A percentile compares a stretch with the other conserved stretches of the same genome.
These are phyloP conservation scores for Sedum album DNA, from an alignment of 164 flowering plant species.

Conservation along the genomic window DNA sequence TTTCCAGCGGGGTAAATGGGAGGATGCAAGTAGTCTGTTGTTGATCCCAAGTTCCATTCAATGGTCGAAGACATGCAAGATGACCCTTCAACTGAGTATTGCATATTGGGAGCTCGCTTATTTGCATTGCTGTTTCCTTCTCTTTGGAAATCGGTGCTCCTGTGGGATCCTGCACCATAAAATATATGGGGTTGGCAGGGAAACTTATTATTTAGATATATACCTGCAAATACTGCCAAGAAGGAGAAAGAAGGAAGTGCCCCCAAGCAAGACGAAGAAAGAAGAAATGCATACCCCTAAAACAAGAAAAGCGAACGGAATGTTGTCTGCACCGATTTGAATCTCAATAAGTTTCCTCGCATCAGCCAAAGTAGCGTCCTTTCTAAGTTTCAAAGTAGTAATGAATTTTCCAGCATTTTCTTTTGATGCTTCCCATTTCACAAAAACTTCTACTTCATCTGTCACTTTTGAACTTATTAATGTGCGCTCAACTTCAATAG, in stretches of 20 bases:
- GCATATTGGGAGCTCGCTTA: slow-evolving; percentile 45
- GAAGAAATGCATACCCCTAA: slow-evolving; percentile 38
- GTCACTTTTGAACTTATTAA: too few relatives aligned
- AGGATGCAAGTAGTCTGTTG: slow-evolving; percentile 4
- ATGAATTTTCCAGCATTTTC: slow-evolving; percentile 58
- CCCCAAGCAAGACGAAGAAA: neutral
- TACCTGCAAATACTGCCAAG: too few relatives aligned
- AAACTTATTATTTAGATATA: neutral
- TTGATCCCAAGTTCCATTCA: slow-evolving; percentile 15
- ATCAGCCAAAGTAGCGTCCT: slow-evolving; percentile 56
- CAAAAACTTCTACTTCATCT: slow-evolving; percentile 38
- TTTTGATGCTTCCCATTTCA: slow-evolving; percentile 75
- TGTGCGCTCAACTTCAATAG: too few relatives aligned
- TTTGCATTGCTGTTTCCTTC: slow-evolving; percentile 40
- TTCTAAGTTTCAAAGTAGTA: slow-evolving; percentile 38
- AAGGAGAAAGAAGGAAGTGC: too few relatives aligned
- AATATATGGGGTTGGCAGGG: neutral
- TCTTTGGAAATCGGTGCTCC: slow-evolving; percentile 55
- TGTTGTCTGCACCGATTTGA: slow-evolving; percentile 40
- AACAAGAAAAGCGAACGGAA: slow-evolving; percentile 53
- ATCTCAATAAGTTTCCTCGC: slow-evolving; percentile 55
- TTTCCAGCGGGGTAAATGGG: slow-evolving; percentile 55
- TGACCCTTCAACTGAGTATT: slow-evolving; percentile 38
- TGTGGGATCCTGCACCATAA: slow-evolving; percentile 44
- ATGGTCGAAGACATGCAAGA: slow-evolving; percentile 47